phyloP scores from a whole-genome alignment of 331 rosid genomes.

The Quercus lobata region DNA sequence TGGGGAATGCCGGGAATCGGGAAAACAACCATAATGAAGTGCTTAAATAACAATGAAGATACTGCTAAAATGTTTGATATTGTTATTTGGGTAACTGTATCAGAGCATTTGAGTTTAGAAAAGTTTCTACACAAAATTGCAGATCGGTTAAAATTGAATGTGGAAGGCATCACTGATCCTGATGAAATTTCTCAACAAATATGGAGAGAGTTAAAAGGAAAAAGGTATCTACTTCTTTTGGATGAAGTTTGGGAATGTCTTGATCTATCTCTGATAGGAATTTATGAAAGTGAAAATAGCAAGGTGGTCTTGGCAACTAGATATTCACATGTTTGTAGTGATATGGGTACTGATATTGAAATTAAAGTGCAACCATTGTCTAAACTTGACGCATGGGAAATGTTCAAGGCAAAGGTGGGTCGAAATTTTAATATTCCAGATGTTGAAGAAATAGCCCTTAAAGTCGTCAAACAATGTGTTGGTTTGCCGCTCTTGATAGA shows the following conservation, averaged over 20 bases:
- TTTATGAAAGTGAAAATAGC: conserved; percentile 8
- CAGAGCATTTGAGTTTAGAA: background rate
- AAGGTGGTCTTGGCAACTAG: conserved; percentile 28
- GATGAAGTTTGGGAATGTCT: conserved; percentile 19
- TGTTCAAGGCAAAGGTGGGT: conserved; percentile 15
- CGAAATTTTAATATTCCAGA: conserved; percentile 6
- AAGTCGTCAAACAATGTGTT: conserved; percentile 28
- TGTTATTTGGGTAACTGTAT: conserved; percentile 18
- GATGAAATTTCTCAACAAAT: conserved; percentile 1
- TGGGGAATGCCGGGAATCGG: conserved; percentile 26
- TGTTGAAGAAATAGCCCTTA: conserved; percentile 8
- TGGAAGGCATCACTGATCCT: background rate
- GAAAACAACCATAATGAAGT: conserved; percentile 26
- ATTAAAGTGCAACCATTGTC: conserved; percentile 16
- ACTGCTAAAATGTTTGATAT: conserved; percentile 28
- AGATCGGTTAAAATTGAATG: conserved; percentile 24
- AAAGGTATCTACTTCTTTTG: conserved; percentile 28
- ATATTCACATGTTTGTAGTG: background rate
- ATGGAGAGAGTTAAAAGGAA: background rate
- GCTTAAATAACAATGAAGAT: conserved; percentile 26
- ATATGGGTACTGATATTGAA: background rate
- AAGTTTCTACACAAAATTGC: conserved; percentile 20
- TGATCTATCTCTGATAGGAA: conserved; percentile 21
- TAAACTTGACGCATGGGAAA: conserved; percentile 19
- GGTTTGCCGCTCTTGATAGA: conserved; percentile 36